Percentiles rank a stretch among this genome's conserved stretches.
Evolutionary conservation across 768 basidiomycete genomes (phyloP).

Genomic region (Paxillus rubicundulus): DNA sequence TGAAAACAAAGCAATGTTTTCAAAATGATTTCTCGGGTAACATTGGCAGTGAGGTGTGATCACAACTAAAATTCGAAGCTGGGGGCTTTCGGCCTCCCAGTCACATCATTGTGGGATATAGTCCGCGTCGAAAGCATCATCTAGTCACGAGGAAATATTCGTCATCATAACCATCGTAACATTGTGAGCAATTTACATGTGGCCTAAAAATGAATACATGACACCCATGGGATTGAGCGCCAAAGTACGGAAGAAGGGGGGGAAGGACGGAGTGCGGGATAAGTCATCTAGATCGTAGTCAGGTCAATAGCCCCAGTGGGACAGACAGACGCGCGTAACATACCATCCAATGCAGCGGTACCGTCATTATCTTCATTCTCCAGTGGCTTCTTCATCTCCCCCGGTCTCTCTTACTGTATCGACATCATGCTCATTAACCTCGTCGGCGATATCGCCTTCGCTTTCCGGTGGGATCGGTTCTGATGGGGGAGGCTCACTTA

Average conservation of each 20-base stretch:
- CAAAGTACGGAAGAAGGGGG: constrained; percentile 1
- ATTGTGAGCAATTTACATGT: not conserved
- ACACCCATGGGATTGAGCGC: not conserved
- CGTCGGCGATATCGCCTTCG: constrained; percentile 36
- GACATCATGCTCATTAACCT: constrained; percentile 18
- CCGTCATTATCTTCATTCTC: constrained; percentile 13
- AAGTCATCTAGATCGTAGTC: constrained; percentile 5
- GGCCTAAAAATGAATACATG: not conserved
- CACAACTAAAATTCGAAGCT: too few relatives aligned
- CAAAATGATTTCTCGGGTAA: too few relatives aligned
- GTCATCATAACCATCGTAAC: not conserved
- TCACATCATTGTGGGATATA: too few relatives aligned
- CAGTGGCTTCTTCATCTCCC: constrained; percentile 14
- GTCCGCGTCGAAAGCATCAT: too few relatives aligned
- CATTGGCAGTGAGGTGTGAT: too few relatives aligned
- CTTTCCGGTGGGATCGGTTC: constrained; percentile 33
- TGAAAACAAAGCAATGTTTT: too few relatives aligned
- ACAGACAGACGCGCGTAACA: not conserved
- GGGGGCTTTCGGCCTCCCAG: too few relatives aligned
- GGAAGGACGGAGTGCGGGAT: constrained; percentile 15
- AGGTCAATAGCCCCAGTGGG: constrained; percentile 7
- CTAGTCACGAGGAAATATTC: not conserved
- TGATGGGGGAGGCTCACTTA: constrained; percentile 31
- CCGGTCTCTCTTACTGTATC: constrained; percentile 17
- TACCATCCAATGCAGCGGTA: constrained; percentile 15